These are phyloP conservation scores for Phytophthora pinifolia DNA, from an alignment of 352 stramenopile genomes.

Conservation along the genomic window DNA sequence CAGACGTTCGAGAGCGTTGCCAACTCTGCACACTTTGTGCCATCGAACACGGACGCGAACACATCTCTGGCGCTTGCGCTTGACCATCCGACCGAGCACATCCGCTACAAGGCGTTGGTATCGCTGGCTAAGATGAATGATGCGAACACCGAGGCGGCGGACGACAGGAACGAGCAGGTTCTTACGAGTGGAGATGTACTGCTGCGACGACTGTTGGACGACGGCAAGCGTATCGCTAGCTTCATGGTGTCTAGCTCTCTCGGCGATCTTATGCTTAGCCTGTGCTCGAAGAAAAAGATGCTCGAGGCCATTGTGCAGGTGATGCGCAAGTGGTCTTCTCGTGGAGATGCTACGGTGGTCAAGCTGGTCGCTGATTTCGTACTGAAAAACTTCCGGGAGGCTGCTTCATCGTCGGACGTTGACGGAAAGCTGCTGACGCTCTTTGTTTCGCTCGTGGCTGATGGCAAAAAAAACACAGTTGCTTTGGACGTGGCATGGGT, in stretches of 20 bases:
- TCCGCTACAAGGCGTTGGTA: constrained; percentile 73
- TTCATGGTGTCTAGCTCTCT: constrained; percentile 57
- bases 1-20: constrained; percentile 69
- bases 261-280: constrained; percentile 53
- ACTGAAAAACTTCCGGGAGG: constrained; percentile 50
- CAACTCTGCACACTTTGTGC: constrained; percentile 80
- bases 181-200: constrained; percentile 59
- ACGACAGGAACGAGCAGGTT: constrained; percentile 29
- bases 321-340: constrained; percentile 49
- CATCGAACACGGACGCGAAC: constrained; percentile 54
- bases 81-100: constrained; percentile 75
- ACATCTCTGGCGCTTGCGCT: constrained; percentile 77
- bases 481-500: constrained; percentile 39
- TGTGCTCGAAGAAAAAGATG: constrained; percentile 52
- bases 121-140: constrained; percentile 63
- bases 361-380: constrained; percentile 52
- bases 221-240: constrained; percentile 68
- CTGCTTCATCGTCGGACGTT: constrained; percentile 19
- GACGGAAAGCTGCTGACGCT: constrained; percentile 68
- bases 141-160: constrained; percentile 14
- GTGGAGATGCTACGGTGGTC: constrained; percentile 33
- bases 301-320: constrained; percentile 54
- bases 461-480: constrained; percentile 21
- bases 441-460: constrained; percentile 50
- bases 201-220: constrained; percentile 72